Evolutionary conservation across 2,329 filamentous ascomycete genomes (phyloP).

Genomic region (Pseudopithomyces maydicus): DNA sequence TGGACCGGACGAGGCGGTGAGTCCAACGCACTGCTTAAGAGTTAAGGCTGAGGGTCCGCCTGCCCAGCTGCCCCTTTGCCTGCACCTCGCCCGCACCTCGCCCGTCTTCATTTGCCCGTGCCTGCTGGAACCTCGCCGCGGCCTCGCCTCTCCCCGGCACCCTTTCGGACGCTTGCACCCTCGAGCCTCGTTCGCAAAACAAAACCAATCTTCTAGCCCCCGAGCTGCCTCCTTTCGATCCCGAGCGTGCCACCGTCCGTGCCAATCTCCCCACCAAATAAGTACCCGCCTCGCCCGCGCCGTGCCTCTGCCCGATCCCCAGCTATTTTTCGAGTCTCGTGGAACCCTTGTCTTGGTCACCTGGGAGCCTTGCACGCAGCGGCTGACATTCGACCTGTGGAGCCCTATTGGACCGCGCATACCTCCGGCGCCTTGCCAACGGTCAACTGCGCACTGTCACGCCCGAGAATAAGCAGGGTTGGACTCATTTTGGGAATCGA

Average conservation of each 20-base stretch:
- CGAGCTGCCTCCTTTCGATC: slow-evolving; percentile 4
- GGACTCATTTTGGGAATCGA: not conserved
- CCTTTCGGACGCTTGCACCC: not conserved
- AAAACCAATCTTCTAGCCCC: slow-evolving; percentile 1
- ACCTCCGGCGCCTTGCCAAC: slow-evolving; percentile 4
- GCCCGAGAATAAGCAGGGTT: slow-evolving; percentile 1
- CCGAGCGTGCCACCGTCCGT: not conserved
- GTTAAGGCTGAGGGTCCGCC: not conserved
- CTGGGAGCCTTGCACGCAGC: slow-evolving; percentile 6
- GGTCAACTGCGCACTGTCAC: slow-evolving; percentile 7
- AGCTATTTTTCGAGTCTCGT: not conserved
- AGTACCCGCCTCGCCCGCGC: not conserved
- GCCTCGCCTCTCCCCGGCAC: not conserved
- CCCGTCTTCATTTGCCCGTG: not conserved
- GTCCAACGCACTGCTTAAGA: not conserved
- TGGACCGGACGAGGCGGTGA: slow-evolving; percentile 11
- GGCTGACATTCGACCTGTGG: slow-evolving; percentile 3
- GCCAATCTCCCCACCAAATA: not conserved
- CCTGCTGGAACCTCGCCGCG: not conserved
- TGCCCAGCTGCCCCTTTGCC: not conserved
- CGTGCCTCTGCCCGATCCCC: not conserved
- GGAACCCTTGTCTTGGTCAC: slow-evolving; percentile 5
- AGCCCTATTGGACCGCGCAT: not conserved
- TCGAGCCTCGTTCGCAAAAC: not conserved
- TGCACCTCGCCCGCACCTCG: not conserved